Evolutionary conservation across 2,329 filamentous ascomycete genomes (phyloP).

Genomic region (Zymoseptoria brevis): DNA sequence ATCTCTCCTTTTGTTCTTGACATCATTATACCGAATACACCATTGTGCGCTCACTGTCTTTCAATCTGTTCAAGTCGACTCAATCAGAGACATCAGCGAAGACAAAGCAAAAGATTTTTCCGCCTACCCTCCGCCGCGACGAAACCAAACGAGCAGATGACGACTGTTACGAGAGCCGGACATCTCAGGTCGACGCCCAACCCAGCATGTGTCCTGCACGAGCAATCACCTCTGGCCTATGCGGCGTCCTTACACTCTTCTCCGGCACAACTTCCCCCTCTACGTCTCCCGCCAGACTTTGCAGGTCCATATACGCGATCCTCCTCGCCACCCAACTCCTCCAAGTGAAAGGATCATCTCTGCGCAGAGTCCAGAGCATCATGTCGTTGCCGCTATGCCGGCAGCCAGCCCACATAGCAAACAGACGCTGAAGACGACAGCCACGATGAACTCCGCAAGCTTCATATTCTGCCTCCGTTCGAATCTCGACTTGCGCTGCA

Average conservation of each 20-base stretch:
- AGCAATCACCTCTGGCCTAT: not conserved
- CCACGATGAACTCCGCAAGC: not conserved
- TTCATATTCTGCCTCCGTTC: not conserved
- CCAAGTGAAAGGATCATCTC: not conserved
- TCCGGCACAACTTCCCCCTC: not conserved
- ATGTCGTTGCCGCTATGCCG: not conserved
- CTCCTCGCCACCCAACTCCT: too few species aligned
- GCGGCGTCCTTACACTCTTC: not conserved
- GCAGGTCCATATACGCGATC: not conserved
- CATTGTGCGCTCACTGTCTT: too few species aligned
- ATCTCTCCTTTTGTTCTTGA: not conserved
- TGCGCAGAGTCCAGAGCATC: not conserved
- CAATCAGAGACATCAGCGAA: not conserved
- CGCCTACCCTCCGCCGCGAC: not conserved
- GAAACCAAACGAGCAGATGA: not conserved
- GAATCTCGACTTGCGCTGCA: not conserved
- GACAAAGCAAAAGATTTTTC: not conserved
- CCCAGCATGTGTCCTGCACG: not conserved
- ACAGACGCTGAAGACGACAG: not conserved
- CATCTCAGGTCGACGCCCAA: not conserved
- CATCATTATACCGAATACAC: not conserved
- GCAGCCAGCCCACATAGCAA: not conserved
- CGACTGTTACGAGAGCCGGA: not conserved
- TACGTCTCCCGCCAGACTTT: not conserved
- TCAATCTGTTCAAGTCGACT: not conserved